These are phyloP conservation scores for Sesbania bispinosa DNA, from an alignment of 306 rosid species.

Conservation along the genomic window DNA sequence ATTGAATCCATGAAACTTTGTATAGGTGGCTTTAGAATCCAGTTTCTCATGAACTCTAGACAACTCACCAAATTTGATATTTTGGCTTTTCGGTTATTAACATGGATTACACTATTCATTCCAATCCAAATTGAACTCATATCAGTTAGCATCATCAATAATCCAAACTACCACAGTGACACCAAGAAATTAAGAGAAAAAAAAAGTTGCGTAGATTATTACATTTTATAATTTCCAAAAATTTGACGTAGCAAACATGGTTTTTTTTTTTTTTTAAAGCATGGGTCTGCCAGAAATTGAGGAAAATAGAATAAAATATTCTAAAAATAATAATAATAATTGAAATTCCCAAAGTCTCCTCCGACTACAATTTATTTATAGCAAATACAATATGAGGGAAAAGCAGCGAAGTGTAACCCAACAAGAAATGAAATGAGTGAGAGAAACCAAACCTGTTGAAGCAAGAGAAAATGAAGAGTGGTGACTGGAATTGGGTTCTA, in stretches of 20 bases:
- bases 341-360: neutral
- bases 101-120: neutral
- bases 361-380: neutral
- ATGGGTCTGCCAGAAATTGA: neutral
- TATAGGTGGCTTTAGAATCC: neutral
- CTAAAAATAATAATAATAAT: neutral
- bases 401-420: neutral
- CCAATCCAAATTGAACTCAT: neutral
- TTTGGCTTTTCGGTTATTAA: neutral
- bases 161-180: neutral
- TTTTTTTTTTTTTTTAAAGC: neutral
- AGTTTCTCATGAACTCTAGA: neutral
- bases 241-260: neutral
- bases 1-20: neutral
- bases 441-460: constrained; percentile 36
- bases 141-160: neutral
- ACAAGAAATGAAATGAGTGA: neutral
- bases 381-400: neutral
- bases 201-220: neutral
- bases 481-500: neutral
- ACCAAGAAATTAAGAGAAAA: neutral
- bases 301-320: neutral
- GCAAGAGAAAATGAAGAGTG: neutral
- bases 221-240: neutral
- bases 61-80: neutral